Evolutionary conservation across 805 yeast genomes (phyloP).

Genomic region (Kuraishia floccosa): DNA sequence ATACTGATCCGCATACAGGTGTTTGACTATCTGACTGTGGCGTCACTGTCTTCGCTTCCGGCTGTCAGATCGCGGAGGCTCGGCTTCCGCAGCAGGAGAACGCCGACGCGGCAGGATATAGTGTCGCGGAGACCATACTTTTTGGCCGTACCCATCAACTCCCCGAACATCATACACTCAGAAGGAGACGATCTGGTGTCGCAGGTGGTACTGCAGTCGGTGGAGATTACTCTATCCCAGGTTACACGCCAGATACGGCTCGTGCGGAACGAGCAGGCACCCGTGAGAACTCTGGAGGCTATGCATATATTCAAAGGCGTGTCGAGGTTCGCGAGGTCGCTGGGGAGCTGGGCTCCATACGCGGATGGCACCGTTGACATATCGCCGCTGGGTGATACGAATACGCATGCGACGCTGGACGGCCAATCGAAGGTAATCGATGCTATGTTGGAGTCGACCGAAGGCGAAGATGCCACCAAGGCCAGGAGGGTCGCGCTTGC

Average conservation of each 20-base stretch:
- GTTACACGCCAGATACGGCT: slow-evolving; percentile 31
- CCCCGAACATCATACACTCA: slow-evolving; percentile 57
- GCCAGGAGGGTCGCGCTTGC: slow-evolving; percentile 29
- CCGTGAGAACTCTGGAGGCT: slow-evolving; percentile 36
- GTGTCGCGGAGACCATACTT: slow-evolving; percentile 51
- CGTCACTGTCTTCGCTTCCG: slow-evolving; percentile 8
- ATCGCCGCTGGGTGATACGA: slow-evolving; percentile 42
- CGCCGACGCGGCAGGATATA: slow-evolving; percentile 22
- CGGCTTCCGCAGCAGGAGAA: background rate
- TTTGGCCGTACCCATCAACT: slow-evolving; percentile 53
- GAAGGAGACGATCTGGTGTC: slow-evolving; percentile 28
- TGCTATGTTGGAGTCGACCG: slow-evolving; percentile 5
- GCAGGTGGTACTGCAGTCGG: slow-evolving; percentile 45
- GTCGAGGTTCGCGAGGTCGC: slow-evolving; percentile 47
- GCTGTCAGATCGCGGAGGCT: too few relatives aligned
- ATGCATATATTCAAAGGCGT: slow-evolving; percentile 50
- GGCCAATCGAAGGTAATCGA: too few relatives aligned
- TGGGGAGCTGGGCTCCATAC: slow-evolving; percentile 67
- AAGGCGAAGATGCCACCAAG: slow-evolving; percentile 7
- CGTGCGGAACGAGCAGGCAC: slow-evolving; percentile 20
- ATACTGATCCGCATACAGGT: slow-evolving; percentile 56
- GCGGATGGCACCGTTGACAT: slow-evolving; percentile 59
- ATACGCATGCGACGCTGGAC: slow-evolving; percentile 26
- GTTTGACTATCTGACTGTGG: slow-evolving; percentile 33
- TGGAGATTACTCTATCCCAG: slow-evolving; percentile 40